Base-by-base conservation (phyloP, 108 stramenopile species). In the Chaetoceros muelleri region DNA sequence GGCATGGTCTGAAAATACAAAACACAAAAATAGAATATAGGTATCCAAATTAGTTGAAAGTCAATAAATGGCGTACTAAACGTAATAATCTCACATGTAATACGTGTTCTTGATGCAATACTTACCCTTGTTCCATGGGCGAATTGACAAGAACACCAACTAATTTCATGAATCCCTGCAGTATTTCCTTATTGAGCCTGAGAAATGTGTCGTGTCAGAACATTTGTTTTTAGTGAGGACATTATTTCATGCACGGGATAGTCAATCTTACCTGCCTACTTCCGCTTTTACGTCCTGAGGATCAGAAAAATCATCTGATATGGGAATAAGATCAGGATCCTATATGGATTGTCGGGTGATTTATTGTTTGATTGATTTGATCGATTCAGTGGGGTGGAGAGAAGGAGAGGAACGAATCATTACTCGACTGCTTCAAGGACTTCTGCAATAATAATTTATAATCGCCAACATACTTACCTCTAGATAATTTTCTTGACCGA, bases 401-500 rank as follows among this genome's bases (percentile, higher is more conserved):
- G 50, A 20, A 10, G 21, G 50, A 34, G 40, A 10, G 18, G 54
- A 55, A 29, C 10, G 29, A 44, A 17, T 17, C 17, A 44, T 44
- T 44, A 10, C 44, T 44, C 44, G 16, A 16, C 44, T 17, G 10
- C 16, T 47, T 20, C 17, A 10, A 58, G 18, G 27, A 67, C 66
- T 55, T 91, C 90, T 20, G 87, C 85, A 61, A 91, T 81, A 64
- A n/a, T 91, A 83, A 27, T 85, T 85, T 79, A 91, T 87, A 17
- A 85, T 77, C 0, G 78, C 90, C 26, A 91, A 81, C 7, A 91
- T 73, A 59, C 82, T 80, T 8, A 78, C 82, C 21, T 81, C 79
- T 27, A 76, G 81, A 28, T 86, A 75, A 20, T 81, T 80, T 0
- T 67, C 66, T 20, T 74, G 30, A 8, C 40, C 22, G 21, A 10